Conservation (phyloP, 805 yeast genomes). For the Torulaspora microellipsoides region DNA sequence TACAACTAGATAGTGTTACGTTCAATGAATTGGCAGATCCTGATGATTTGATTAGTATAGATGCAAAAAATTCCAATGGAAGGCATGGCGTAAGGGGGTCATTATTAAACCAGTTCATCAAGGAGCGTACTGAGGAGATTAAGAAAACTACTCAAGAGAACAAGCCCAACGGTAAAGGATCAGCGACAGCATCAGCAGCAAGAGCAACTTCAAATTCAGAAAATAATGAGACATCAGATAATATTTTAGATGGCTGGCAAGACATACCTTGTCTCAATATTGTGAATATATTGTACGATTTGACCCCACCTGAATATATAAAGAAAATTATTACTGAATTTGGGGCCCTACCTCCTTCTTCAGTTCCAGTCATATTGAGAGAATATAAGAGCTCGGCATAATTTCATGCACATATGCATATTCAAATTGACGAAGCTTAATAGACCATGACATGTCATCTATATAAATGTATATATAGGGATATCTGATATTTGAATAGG, state of each 20-base stretch:
- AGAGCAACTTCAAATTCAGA: conserved; percentile 18
- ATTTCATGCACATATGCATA: not conserved
- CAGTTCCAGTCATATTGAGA: conserved; percentile 93
- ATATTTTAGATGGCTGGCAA: conserved; percentile 61
- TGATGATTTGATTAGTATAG: conserved; percentile 57
- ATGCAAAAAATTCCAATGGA: conserved; percentile 48
- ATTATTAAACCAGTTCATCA: conserved; percentile 59
- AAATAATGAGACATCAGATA: conserved; percentile 32
- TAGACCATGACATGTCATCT: too few relatives aligned
- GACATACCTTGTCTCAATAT: conserved; percentile 59
- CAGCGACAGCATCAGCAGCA: conserved; percentile 26
- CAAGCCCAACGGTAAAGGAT: conserved; percentile 26
- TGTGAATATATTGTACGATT: conserved; percentile 83
- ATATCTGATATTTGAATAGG: too few relatives aligned
- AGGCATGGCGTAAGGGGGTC: conserved; percentile 49
- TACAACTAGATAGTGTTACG: conserved; percentile 93
- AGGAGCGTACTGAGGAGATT: conserved; percentile 36
- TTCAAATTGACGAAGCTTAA: too few relatives aligned
- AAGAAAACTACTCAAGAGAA: conserved; percentile 25
- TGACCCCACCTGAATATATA: conserved; percentile 90
- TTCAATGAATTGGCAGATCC: conserved; percentile 84
- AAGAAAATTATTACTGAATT: conserved; percentile 94
- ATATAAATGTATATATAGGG: too few relatives aligned
- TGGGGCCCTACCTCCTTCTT: conserved; percentile 95
- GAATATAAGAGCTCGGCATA: conserved; percentile 63